Evolutionary conservation across 108 stramenopile genomes (phyloP), one percentile per base, ranked within the genome.

Genomic region (Nitzschia putrida): DNA sequence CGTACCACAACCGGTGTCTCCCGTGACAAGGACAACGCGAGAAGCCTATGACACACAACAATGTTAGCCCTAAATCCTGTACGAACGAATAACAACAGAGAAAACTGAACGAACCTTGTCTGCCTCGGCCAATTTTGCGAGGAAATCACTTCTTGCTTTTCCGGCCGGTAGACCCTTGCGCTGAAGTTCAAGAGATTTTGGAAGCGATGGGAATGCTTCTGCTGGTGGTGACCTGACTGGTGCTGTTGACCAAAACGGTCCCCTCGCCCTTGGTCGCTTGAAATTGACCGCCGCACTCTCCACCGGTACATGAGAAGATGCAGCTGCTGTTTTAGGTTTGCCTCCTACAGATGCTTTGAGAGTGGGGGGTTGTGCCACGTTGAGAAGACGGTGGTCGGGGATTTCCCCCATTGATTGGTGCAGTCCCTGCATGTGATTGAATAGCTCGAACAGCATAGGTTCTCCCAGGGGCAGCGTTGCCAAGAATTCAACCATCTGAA

Each of bases 1-100:
- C 61, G 1, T 63, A 61, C 91, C 91, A 52, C 83, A 87, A 22
- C 94, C 94, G 8, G 95, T 96, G 25, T 91, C 94, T 10, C 94
- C 97, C 6, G 89, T 90, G 0, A 95, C 80, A 3, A 95, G 65
- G 14, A 90, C 61, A 5, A 97, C 93, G 14, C 90, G 77, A 53
- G 60, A 54, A 16, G 55, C 61, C 61, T 63, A 8, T 23, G 45
- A 49, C 2, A 34, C 4, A 34, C 29, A 34, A 34, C 29, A 4
- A 34, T 34, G 29, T 34, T 34, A 34, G 29, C 29, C 4, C 29
- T 1, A 4, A 34, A 34, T 4, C 3, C 29, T 34, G 3, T 34
- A 34, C 29, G 29, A 34, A 34, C 29, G 4, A 34, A 34, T 3
- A 1, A 34, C 14, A 34, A 4, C 4, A 34, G 29, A 34, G 3